Evolutionary conservation across 2,329 filamentous ascomycete genomes (phyloP), one percentile per base, ranked within the genome.

Genomic region (Colletotrichum abscissum): DNA sequence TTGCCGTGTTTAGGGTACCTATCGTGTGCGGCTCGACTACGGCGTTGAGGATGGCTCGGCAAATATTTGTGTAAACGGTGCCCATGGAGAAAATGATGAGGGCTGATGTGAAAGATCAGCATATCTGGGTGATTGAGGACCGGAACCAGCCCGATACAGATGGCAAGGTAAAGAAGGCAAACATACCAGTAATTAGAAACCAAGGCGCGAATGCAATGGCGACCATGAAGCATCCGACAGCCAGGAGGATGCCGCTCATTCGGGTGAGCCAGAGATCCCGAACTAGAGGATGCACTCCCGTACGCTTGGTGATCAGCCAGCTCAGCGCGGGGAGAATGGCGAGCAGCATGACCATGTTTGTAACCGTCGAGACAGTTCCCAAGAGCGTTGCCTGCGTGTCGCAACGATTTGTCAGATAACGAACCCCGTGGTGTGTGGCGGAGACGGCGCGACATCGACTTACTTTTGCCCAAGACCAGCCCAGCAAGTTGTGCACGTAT

Each of bases 21-120:
- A 90, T 82, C 5, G 89, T 86, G 71, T 88, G 85, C 26, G 85
- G 83, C 75, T 89, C 87, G 14, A 91, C 86, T 12, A 90, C 77
- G 11, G 84, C 83, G 57, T 87, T 89, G n/a, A 90, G 78, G 7
- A 91, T 78, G 3, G 85, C 87, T 42, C 89, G 84, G 22, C 87
- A 78, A 1, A 89, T 77, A 0, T 85, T 76, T 0, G 76, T 64
- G 58, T 86, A 83, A 6, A 88, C 88, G 16, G 76, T 76, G 0
- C 89, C 88, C 1, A 88, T 73, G 4, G 84, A 84, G 14, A 84
- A 82, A 16, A 87, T 79, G 26, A 87, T 77, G 35, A 90, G 82
- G 1, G 85, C 84, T 19, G 26, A 75, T 22, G 4, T 4, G 8
- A 49, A 49, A 49, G 19, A 19, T 49, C 19, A 49, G 42, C 19